Evolutionary conservation across 768 basidiomycete genomes (phyloP).

Genomic region (Termitomyces bulborhizus): DNA sequence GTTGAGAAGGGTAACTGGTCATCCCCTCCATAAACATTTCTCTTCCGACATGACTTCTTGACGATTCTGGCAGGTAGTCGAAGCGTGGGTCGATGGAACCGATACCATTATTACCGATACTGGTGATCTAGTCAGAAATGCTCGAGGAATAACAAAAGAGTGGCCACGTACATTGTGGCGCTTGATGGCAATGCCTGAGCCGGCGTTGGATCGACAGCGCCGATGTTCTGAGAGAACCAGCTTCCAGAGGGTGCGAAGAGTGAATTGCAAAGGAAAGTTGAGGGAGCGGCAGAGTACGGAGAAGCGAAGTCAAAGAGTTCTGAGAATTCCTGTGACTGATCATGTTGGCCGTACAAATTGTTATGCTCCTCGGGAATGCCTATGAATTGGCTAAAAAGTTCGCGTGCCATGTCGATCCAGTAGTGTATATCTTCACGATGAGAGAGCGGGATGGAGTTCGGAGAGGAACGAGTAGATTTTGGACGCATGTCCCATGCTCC

Average conservation of each 20-base stretch:
- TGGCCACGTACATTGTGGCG: not conserved
- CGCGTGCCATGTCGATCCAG: too few species aligned
- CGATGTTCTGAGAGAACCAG: not conserved
- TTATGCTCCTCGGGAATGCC: not conserved
- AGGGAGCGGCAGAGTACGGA: not conserved
- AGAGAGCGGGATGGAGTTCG: not conserved
- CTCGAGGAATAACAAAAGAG: not conserved
- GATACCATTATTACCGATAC: not conserved
- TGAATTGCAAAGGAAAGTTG: too few species aligned
- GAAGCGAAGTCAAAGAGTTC: not conserved
- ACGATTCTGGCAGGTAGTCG: not conserved
- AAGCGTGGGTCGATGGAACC: not conserved
- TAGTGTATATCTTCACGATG: not conserved
- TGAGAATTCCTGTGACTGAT: not conserved
- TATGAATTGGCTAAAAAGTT: not conserved
- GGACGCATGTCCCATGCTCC: not conserved
- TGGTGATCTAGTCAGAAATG: not conserved
- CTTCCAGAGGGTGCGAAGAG: not conserved
- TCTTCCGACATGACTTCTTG: not conserved
- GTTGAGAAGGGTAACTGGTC: not conserved
- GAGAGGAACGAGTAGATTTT: not conserved
- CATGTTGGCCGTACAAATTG: not conserved
- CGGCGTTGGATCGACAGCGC: not conserved
- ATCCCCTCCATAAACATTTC: not conserved
- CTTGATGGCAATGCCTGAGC: too few species aligned